Evolutionary conservation across 371 early-diverging fungal genomes (phyloP), one percentile per base, ranked within the genome.

Genomic region (Phascolomyces articulosus): DNA sequence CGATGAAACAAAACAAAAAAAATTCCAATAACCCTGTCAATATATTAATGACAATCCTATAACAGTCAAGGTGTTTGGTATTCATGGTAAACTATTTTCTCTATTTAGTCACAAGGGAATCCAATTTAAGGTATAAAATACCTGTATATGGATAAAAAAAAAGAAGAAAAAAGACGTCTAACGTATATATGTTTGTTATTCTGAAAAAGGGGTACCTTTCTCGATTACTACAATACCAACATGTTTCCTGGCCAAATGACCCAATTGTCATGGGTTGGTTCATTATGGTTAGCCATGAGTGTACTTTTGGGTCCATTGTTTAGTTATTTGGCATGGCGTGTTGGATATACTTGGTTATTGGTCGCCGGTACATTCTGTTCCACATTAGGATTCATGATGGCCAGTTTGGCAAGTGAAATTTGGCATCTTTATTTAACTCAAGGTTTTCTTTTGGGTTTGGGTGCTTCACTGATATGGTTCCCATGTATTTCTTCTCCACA

Each of bases 401-500:
- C 90, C 4, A 87, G 87, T 26, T 82, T 89, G 64, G 74, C 84
- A 11, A 80, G 71, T 7, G 66, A 87, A 67, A 62, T 71, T 29
- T 71, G 71, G 71, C 71, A 71, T 16, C 41, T 71, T 31, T 64
- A 64, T 24, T 53, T 71, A 49, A 71, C 71, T 2, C 71, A 71
- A 53, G 71, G 71, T 15, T 54, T 67, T 15, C 18, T 68, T 18
- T 40, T 66, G 40, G 91, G 91, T 0, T 69, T 90, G 31, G 91
- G 92, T n/a, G 74, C 82, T 9, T 81, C 86, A 2, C 65, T 94
- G 28, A 58, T 86, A 11, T 88, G 85, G 76, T 85, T 91, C 27
- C 90, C 91, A 4, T 86, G 86, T 55, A 66, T 90, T n/a, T 71
- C 84, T 16, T 80, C 89, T 15, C 83, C 90, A 2, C 74, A 85